Evolutionary conservation across 1,139 yeast genomes (phyloP).

Genomic region (Hemisphaericaspora subhashii): DNA sequence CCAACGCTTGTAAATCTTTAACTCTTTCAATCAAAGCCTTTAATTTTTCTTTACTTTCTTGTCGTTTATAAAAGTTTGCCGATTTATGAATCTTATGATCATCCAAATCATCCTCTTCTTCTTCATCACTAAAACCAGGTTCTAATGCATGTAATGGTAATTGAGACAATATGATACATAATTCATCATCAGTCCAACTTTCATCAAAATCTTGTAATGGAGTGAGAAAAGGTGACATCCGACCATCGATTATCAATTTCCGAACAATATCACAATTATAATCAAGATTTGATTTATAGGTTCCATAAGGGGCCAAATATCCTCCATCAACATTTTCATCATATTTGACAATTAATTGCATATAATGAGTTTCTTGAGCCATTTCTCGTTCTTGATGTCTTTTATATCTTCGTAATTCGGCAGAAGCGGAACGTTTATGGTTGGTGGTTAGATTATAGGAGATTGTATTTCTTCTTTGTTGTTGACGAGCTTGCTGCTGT

Average conservation of each 20-base stretch:
- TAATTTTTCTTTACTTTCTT: conserved; percentile 53
- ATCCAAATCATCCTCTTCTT: conserved; percentile 50
- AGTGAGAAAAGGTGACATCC: conserved; percentile 85
- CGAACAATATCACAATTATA: conserved; percentile 73
- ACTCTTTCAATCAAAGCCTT: conserved; percentile 49
- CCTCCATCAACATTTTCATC: conserved; percentile 77
- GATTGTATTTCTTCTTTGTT: conserved; percentile 12
- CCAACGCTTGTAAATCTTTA: conserved; percentile 53
- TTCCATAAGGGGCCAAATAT: conserved; percentile 82
- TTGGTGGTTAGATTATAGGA: conserved; percentile 7
- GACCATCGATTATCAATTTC: conserved; percentile 56
- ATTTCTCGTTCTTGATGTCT: conserved; percentile 53
- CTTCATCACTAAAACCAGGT: conserved; percentile 54
- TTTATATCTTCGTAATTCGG: conserved; percentile 26
- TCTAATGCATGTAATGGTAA: conserved; percentile 61
- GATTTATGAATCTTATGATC: conserved; percentile 59
- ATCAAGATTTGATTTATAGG: conserved; percentile 73
- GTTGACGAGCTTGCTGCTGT: conserved; percentile 10
- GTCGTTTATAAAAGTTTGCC: conserved; percentile 47
- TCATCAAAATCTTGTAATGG: conserved; percentile 82
- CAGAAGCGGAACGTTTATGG: conserved; percentile 14
- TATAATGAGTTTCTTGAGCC: conserved; percentile 52
- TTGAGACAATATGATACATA: conserved; percentile 56
- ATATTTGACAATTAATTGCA: conserved; percentile 55
- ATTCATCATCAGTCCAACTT: conserved; percentile 72